Evolutionary conservation across 2,329 filamentous ascomycete species (phyloP).

Genomic region (Stagonosporopsis chrysanthemi): DNA sequence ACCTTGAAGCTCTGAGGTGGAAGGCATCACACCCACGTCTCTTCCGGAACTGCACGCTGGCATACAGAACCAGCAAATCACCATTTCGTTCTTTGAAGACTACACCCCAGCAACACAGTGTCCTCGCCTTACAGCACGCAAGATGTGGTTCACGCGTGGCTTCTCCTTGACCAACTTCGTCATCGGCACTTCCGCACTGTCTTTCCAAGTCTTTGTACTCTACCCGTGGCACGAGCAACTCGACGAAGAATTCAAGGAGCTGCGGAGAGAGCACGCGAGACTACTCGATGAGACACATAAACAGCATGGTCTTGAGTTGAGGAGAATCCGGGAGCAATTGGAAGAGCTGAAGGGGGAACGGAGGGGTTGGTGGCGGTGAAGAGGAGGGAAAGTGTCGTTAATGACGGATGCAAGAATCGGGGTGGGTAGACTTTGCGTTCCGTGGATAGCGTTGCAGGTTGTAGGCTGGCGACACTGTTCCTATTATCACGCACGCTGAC

Average conservation of each 20-base stretch:
- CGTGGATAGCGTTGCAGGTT: too few relatives aligned
- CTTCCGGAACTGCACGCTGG: neutral
- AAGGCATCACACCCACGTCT: neutral
- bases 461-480: too few relatives aligned
- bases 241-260: conserved; percentile 65
- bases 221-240: conserved; percentile 75
- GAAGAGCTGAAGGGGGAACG: conserved; percentile 24
- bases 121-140: neutral
- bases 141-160: conserved; percentile 57
- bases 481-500: too few relatives aligned
- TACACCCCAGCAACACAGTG: neutral
- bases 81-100: too few relatives aligned
- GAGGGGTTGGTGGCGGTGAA: conserved; percentile 8
- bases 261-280: conserved; percentile 64
- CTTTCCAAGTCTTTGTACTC: conserved; percentile 73
- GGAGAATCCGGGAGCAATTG: conserved; percentile 33
- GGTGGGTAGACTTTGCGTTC: too few relatives aligned
- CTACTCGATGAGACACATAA: conserved; percentile 33
- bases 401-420: too few relatives aligned
- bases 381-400: neutral
- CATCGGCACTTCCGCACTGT: conserved; percentile 69
- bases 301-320: conserved; percentile 30
- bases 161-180: conserved; percentile 71
- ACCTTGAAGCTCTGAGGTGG: too few relatives aligned
- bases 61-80: too few relatives aligned